These are phyloP conservation scores for Agrostemma githago DNA, from an alignment of 148 eudicot species.

Conservation along the genomic window DNA sequence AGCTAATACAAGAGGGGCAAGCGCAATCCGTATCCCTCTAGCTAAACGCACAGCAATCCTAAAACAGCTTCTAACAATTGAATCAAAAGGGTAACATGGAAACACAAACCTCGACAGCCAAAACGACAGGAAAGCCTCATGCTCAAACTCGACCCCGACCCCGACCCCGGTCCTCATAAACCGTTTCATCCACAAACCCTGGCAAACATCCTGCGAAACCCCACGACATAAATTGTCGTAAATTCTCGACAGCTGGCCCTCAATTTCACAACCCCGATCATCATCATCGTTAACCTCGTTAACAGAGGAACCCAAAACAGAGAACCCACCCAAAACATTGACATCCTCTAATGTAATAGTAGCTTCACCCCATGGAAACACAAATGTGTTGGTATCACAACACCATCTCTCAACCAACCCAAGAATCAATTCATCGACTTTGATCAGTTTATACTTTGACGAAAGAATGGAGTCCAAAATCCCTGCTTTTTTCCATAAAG, in stretches of 20 bases:
- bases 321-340: constrained; percentile 40
- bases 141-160: constrained; percentile 24
- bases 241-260: constrained; percentile 17
- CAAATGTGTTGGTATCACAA: constrained; percentile 41
- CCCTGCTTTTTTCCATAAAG: constrained; percentile 31
- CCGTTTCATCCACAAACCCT: constrained; percentile 26
- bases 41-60: constrained; percentile 33
- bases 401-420: constrained; percentile 47
- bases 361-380: constrained; percentile 46
- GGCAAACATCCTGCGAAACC: background rate
- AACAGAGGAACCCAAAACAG: constrained; percentile 38
- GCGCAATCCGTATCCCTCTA: constrained; percentile 32
- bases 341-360: constrained; percentile 44
- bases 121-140: constrained; percentile 41
- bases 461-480: constrained; percentile 34
- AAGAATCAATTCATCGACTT: constrained; percentile 30
- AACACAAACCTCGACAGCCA: constrained; percentile 50
- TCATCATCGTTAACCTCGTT: background rate
- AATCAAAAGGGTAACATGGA: constrained; percentile 5
- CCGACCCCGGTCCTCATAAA: constrained; percentile 21
- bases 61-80: constrained; percentile 14
- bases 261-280: constrained; percentile 12
- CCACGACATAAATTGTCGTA: background rate
- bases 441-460: constrained; percentile 21
- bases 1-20: constrained; percentile 43